phyloP scores from a whole-genome alignment of 805 yeast genomes.

The Starmerella vaccinii region DNA sequence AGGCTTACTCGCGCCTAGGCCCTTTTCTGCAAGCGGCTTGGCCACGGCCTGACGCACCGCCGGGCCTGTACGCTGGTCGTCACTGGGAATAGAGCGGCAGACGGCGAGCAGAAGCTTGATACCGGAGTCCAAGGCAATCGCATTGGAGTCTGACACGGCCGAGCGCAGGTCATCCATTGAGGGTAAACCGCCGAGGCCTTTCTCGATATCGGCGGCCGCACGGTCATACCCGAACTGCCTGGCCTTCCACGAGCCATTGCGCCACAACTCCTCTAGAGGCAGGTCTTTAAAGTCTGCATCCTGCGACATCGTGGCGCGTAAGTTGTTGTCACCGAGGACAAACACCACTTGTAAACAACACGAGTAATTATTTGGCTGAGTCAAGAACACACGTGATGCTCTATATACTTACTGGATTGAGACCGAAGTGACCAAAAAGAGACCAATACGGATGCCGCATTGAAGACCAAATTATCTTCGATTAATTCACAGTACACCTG shows the following conservation, averaged over 20 bases:
- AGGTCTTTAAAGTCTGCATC: slow-evolving; percentile 54
- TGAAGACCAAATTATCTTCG: background rate
- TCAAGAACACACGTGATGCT: background rate
- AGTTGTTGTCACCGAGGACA: background rate
- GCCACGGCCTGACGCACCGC: slow-evolving; percentile 25
- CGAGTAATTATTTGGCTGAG: background rate
- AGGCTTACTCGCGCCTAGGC: slow-evolving; percentile 61
- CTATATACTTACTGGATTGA: background rate
- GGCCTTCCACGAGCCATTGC: slow-evolving; percentile 77
- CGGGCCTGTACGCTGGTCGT: slow-evolving; percentile 29
- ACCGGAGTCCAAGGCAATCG: slow-evolving; percentile 84
- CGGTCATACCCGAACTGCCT: slow-evolving; percentile 73
- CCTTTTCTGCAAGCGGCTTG: slow-evolving; percentile 61
- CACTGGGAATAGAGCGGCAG: slow-evolving; percentile 50
- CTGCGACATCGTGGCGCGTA: slow-evolving; percentile 30
- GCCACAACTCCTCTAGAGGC: slow-evolving; percentile 55
- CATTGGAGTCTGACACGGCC: slow-evolving; percentile 68
- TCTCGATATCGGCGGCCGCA: slow-evolving; percentile 26
- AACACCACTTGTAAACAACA: slow-evolving; percentile 1
- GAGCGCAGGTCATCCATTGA: slow-evolving; percentile 34
- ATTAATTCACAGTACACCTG: too few species aligned
- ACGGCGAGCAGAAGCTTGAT: slow-evolving; percentile 42
- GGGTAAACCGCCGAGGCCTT: slow-evolving; percentile 2
- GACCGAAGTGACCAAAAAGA: too few species aligned
- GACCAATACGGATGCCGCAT: too few species aligned